These are phyloP conservation scores for Grammothele lineata DNA, from an alignment of 768 basidiomycete genomes.

Conservation along the genomic window DNA sequence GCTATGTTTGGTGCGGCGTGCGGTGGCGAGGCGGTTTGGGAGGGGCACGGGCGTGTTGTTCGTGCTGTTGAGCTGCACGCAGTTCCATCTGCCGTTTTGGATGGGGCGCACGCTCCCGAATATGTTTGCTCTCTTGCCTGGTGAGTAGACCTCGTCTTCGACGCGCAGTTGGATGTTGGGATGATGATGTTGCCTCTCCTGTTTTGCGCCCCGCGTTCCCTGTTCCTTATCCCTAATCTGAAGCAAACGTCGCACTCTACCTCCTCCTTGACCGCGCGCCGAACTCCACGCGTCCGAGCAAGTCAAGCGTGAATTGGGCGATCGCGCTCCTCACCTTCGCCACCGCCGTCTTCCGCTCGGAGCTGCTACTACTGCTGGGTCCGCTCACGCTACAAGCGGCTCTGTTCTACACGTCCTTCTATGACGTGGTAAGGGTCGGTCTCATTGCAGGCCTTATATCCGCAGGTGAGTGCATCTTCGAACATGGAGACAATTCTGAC, in stretches of 20 bases:
- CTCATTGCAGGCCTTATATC: slow-evolving; percentile 45
- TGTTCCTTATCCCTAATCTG: not conserved
- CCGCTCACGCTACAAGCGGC: slow-evolving; percentile 57
- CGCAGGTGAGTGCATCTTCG: slow-evolving; percentile 38
- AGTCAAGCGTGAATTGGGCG: slow-evolving; percentile 33
- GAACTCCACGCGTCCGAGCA: slow-evolving; percentile 35
- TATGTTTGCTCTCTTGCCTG: slow-evolving; percentile 82
- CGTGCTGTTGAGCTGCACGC: slow-evolving; percentile 65
- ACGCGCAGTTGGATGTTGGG: no score
- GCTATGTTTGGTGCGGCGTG: slow-evolving; percentile 50
- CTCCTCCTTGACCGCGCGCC: slow-evolving; percentile 43
- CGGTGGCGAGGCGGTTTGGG: slow-evolving; percentile 64
- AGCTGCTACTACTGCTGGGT: slow-evolving; percentile 67
- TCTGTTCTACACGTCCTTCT: slow-evolving; percentile 37
- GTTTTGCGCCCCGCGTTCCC: no score
- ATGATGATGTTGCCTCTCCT: no score
- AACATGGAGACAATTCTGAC: not conserved
- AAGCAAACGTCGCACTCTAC: slow-evolving; percentile 57
- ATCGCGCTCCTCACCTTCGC: slow-evolving; percentile 63
- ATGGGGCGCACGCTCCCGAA: slow-evolving; percentile 93
- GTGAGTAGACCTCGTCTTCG: slow-evolving; percentile 36
- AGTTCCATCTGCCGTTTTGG: slow-evolving; percentile 93
- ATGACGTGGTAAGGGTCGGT: slow-evolving; percentile 44
- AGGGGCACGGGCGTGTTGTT: slow-evolving; percentile 52
- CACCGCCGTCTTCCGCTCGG: slow-evolving; percentile 73